Evolutionary conservation across 805 yeast species (phyloP).

Genomic region (Kregervanrija delftensis): DNA sequence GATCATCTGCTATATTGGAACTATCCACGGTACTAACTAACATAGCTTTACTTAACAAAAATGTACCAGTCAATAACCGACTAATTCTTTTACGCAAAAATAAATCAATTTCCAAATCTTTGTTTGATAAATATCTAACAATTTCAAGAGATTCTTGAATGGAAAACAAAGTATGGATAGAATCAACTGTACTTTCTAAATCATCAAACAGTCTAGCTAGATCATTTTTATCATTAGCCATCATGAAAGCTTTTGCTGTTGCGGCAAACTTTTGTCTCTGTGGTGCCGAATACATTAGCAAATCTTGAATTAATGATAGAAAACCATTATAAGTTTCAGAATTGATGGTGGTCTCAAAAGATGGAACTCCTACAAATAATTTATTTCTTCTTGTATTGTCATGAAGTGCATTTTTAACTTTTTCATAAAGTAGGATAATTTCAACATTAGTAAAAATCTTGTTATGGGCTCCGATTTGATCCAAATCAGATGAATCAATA

Average conservation of each 20-base stretch:
- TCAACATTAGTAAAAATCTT: constrained; percentile 61
- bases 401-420: constrained; percentile 36
- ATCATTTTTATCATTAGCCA: constrained; percentile 68
- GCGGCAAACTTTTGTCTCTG: constrained; percentile 49
- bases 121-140: constrained; percentile 40
- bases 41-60: constrained; percentile 37
- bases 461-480: constrained; percentile 45
- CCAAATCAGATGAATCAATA: constrained; percentile 52
- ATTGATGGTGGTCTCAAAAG: constrained; percentile 59
- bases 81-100: constrained; percentile 31
- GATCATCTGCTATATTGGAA: constrained; percentile 19
- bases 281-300: constrained; percentile 64
- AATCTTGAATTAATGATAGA: constrained; percentile 52
- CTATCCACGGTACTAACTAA: constrained; percentile 14
- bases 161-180: constrained; percentile 7
- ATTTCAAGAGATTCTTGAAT: constrained; percentile 27
- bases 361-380: constrained; percentile 61
- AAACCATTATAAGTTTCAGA: constrained; percentile 67
- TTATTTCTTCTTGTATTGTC: constrained; percentile 31
- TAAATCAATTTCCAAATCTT: constrained; percentile 18
- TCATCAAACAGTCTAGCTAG: constrained; percentile 23
- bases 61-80: constrained; percentile 35
- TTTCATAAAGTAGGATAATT: constrained; percentile 52
- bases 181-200: constrained; percentile 5
- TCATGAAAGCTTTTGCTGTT: constrained; percentile 54